A percentile compares a stretch with the other conserved stretches of the same genome.
Evolutionary conservation across 2,329 filamentous ascomycete species (phyloP).

Genomic region (Stagonosporopsis tanaceti): DNA sequence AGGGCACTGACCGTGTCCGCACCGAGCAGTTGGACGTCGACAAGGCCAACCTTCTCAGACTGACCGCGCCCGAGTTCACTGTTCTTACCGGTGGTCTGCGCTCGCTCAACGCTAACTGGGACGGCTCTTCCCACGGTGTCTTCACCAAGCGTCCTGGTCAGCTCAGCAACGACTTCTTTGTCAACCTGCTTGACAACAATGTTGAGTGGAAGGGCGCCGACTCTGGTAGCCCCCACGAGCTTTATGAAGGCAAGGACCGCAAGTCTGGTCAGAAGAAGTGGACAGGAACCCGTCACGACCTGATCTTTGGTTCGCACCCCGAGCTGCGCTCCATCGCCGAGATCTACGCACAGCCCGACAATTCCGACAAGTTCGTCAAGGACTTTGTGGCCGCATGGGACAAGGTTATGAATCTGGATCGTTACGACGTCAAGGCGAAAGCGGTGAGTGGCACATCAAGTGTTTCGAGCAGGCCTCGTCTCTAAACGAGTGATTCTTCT

Average conservation of each 20-base stretch:
- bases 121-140: constrained; percentile 72
- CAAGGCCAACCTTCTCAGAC: constrained; percentile 73
- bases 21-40: constrained; percentile 77
- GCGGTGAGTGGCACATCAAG: constrained; percentile 41
- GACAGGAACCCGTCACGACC: constrained; percentile 72
- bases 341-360: constrained; percentile 70
- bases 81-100: constrained; percentile 77
- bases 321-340: constrained; percentile 76
- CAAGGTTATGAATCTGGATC: constrained; percentile 78
- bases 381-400: constrained; percentile 77
- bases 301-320: constrained; percentile 76
- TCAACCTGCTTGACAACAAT: constrained; percentile 75
- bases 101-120: constrained; percentile 73
- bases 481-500: constrained; percentile 25
- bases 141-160: constrained; percentile 72
- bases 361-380: constrained; percentile 69
- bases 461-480: constrained; percentile 37
- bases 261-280: constrained; percentile 72
- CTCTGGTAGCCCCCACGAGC: constrained; percentile 55
- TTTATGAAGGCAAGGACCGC: constrained; percentile 71
- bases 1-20: constrained; percentile 65
- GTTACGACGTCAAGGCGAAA: constrained; percentile 64
- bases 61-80: constrained; percentile 74
- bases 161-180: constrained; percentile 82
- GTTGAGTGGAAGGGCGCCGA: constrained; percentile 69